A percentile compares a stretch with the other conserved stretches of the same genome.
Conservation (phyloP, 2,329 filamentous ascomycete species). For the Sarocladium brachiariae region DNA sequence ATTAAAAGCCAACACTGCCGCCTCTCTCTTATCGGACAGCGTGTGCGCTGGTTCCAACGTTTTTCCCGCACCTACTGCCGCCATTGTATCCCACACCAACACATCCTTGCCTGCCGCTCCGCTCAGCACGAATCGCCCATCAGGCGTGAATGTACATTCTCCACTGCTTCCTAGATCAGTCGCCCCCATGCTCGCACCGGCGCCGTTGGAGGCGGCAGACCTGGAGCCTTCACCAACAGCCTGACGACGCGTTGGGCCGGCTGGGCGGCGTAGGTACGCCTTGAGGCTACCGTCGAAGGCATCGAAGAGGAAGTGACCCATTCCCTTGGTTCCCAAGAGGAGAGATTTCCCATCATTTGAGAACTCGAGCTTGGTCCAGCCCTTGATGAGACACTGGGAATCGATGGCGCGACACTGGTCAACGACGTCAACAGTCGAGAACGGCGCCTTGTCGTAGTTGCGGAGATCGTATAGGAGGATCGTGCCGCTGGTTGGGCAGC, state of each 20-base stretch:
- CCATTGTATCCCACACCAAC: slow-evolving; percentile 77
- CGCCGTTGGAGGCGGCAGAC: slow-evolving; percentile 22
- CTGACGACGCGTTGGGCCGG: slow-evolving; percentile 40
- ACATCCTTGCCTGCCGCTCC: slow-evolving; percentile 64
- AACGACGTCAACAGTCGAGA: slow-evolving; percentile 75
- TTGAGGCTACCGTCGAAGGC: slow-evolving; percentile 79
- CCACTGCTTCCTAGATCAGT: slow-evolving; percentile 52
- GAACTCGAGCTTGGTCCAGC: slow-evolving; percentile 91
- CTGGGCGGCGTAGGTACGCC: slow-evolving; percentile 60
- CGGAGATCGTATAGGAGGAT: slow-evolving; percentile 88
- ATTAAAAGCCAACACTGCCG: slow-evolving; percentile 77
- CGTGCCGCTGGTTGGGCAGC: slow-evolving; percentile 69
- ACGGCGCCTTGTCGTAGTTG: slow-evolving; percentile 88
- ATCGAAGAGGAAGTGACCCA: slow-evolving; percentile 87
- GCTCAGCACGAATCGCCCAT: slow-evolving; percentile 82
- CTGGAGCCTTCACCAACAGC: slow-evolving; percentile 42
- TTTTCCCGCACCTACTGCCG: slow-evolving; percentile 46
- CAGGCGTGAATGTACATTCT: slow-evolving; percentile 83
- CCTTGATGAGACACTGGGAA: slow-evolving; percentile 52
- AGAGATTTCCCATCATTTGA: slow-evolving; percentile 91
- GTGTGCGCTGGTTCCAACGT: slow-evolving; percentile 57
- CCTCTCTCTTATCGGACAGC: slow-evolving; percentile 60
- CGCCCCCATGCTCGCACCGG: slow-evolving; percentile 25
- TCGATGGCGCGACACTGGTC: slow-evolving; percentile 44
- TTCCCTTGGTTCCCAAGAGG: slow-evolving; percentile 74